phyloP scores from a whole-genome alignment of 2,329 filamentous ascomycete species.

The Waltergamsia citrina region DNA sequence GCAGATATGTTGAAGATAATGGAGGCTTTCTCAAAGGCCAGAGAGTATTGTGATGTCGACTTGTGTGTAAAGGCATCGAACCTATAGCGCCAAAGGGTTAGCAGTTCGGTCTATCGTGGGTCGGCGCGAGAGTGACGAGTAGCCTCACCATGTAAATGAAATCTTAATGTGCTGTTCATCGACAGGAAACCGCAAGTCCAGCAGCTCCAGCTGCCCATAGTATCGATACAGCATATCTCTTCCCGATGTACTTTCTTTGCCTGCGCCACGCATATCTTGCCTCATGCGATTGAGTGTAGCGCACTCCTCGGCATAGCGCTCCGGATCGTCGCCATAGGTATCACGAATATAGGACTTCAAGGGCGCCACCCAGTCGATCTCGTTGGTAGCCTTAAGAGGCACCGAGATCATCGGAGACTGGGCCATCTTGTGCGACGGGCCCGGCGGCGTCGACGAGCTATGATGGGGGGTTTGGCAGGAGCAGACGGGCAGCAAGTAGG shows the following conservation, averaged over 20 bases:
- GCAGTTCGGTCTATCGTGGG: not conserved
- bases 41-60: slow-evolving; percentile 89
- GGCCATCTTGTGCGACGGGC: slow-evolving; percentile 43
- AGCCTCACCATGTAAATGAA: slow-evolving; percentile 80
- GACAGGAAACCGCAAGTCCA: slow-evolving; percentile 91
- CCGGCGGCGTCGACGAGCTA: not conserved
- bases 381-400: slow-evolving; percentile 88
- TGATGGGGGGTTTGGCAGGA: not conserved
- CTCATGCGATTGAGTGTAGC: slow-evolving; percentile 85
- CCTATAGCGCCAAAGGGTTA: slow-evolving; percentile 38
- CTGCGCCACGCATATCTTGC: slow-evolving; percentile 96
- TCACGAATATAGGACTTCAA: slow-evolving; percentile 89
- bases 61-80: slow-evolving; percentile 99
- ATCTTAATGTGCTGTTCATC: slow-evolving; percentile 99
- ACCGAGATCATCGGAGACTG: slow-evolving; percentile 92
- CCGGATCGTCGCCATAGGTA: slow-evolving; percentile 93
- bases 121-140: not conserved
- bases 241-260: slow-evolving; percentile 90
- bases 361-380: slow-evolving; percentile 94
- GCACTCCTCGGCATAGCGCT: slow-evolving; percentile 93
- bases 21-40: slow-evolving; percentile 96
- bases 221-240: slow-evolving; percentile 92
- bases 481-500: not conserved
- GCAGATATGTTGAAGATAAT: slow-evolving; percentile 99
- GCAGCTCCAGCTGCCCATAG: slow-evolving; percentile 90